Conservation (phyloP, 148 eudicot genomes). For the Arctostaphylos glauca region DNA sequence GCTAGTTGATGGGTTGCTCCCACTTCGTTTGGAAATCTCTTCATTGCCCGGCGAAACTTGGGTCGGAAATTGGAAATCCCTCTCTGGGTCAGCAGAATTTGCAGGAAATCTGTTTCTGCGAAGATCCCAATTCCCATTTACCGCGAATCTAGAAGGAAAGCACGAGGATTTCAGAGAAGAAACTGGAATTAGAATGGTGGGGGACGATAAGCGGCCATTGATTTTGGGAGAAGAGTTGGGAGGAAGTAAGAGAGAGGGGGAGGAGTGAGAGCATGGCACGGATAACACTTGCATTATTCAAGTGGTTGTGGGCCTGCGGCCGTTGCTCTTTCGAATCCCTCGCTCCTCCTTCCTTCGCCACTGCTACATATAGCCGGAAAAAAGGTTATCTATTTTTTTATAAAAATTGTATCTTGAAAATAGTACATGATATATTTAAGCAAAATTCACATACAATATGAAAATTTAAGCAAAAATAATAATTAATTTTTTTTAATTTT, state of each 20-base stretch:
- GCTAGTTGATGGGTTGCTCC: conserved; percentile 15
- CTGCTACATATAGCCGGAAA: too few relatives aligned
- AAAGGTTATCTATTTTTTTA: too few relatives aligned
- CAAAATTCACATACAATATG: too few relatives aligned
- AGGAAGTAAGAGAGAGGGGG: neutral
- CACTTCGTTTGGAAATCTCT: conserved; percentile 4
- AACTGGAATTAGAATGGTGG: neutral
- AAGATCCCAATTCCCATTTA: neutral
- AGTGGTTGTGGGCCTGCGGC: neutral
- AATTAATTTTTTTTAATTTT: too few relatives aligned
- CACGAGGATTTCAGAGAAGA: neutral
- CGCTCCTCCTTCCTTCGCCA: neutral
- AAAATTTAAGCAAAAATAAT: too few relatives aligned
- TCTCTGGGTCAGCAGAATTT: conserved; percentile 3
- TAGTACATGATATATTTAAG: too few relatives aligned
- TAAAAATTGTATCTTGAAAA: too few relatives aligned
- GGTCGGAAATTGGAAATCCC: neutral
- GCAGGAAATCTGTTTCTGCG: neutral
- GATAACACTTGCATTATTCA: conserved; percentile 3
- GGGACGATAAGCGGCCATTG: neutral
- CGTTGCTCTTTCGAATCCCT: neutral
- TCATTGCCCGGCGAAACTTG: conserved; percentile 5
- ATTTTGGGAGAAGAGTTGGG: neutral
- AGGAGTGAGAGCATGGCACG: neutral
- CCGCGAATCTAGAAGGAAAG: neutral